Evolutionary conservation across 106 monocot species (phyloP).

Genomic region (Dioscorea zingiberensis): DNA sequence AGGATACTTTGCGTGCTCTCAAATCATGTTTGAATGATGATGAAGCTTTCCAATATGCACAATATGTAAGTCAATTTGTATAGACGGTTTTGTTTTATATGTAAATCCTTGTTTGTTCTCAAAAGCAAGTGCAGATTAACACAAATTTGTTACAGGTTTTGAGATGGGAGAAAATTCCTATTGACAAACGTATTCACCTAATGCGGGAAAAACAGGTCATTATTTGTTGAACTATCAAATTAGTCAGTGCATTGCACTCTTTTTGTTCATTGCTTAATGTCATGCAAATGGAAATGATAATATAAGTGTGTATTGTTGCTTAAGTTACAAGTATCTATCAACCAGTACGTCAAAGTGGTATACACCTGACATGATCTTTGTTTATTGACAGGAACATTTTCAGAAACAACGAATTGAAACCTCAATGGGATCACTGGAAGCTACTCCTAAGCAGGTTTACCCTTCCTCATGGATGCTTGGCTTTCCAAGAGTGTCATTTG

Average conservation of each 20-base stretch:
- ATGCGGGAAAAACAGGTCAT: conserved; percentile 94
- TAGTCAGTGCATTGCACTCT: not conserved
- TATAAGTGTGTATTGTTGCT: not conserved
- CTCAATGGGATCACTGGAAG: conserved; percentile 76
- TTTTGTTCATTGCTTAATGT: not conserved
- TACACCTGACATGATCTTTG: no score
- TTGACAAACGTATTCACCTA: conserved; percentile 61
- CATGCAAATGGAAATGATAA: not conserved
- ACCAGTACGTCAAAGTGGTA: no score
- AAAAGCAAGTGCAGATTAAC: not conserved
- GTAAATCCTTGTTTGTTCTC: no score
- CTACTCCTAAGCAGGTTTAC: conserved; percentile 80
- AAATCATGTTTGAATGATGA: conserved; percentile 47
- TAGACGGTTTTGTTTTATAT: no score
- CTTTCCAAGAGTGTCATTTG: not conserved
- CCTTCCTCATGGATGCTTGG: no score
- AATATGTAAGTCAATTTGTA: conserved; percentile 58
- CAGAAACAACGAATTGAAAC: conserved; percentile 84
- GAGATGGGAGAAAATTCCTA: conserved; percentile 87
- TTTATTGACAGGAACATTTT: conserved; percentile 76
- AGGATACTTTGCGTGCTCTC: conserved; percentile 64
- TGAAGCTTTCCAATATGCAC: conserved; percentile 71
- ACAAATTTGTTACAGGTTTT: conserved; percentile 46
- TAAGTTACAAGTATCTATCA: no score
- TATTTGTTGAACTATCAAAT: no score